Evolutionary conservation across 225 moss, liverwort and hornwort species (phyloP), one percentile per base, ranked within the genome.

Genomic region (Bryum argenteum): DNA sequence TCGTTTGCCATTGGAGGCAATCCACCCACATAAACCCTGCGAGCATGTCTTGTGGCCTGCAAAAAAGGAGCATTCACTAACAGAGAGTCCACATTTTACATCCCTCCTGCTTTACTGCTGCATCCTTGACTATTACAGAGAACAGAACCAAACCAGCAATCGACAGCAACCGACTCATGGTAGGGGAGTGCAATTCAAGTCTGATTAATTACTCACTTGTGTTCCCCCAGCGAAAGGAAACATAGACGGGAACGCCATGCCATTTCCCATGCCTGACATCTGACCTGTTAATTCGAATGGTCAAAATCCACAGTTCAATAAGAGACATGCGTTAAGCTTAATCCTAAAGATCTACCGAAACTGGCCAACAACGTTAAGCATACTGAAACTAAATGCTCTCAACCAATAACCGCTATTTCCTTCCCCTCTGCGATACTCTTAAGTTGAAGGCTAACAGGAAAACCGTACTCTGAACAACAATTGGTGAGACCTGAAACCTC

Each of bases 21-120:
- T 73, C 95, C 95, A 80, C 95, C 95, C 38, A 96, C 95, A 83
- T 96, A 96, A 61, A 96, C 95, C 79, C 95, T 85, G 76, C 95
- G 91, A 79, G 95, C 95, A 87, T 96, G 95, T 85, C 95, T 87
- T 47, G 95, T 96, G 54, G 88, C 88, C 88, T 89, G 54, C 69
- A 65, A 17, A 68, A 21, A 61, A 47, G 16, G 21, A 71, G 45
- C 72, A 62, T 45, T 61, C 39, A 13, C 73, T 18, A 67, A 66
- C 48, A 44, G 21, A 52, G 47, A 22, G 14, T 57, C 23, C 39
- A 76, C 21, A 38, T 24, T 48, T 5, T 56, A 23, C 47, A 56
- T 70, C 33, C 53, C 58, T 52, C 28, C 43, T 58, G 26, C 42
- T 61, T 54, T 72, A 66, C 44, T 72, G 17, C 38, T 19, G 42